Evolutionary conservation across 441 rosid species (phyloP).

Genomic region (Croton laevigatus): DNA sequence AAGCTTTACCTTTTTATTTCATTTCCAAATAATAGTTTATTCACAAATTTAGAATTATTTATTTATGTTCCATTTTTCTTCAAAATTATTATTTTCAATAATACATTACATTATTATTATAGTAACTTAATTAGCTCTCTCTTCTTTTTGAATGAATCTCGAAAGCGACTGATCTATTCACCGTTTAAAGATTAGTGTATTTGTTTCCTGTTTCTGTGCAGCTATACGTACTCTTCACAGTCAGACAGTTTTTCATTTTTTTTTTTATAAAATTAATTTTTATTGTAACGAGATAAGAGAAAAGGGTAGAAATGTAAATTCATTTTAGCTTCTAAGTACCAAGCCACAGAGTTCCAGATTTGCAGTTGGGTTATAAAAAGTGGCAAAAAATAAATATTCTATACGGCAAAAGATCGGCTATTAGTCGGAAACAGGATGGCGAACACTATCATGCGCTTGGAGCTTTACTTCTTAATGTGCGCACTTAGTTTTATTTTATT

Average conservation of each 20-base stretch:
- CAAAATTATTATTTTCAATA: not conserved
- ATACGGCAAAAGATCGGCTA: conserved; percentile 24
- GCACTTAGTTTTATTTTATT: conserved; percentile 1
- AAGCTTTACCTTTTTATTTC: not conserved
- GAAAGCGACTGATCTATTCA: conserved; percentile 45
- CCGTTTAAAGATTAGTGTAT: conserved; percentile 25
- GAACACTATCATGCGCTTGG: conserved; percentile 20
- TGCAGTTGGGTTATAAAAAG: not conserved
- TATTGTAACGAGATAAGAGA: not conserved
- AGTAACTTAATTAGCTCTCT: not conserved
- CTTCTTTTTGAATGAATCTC: conserved; percentile 11
- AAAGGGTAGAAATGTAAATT: conserved; percentile 3
- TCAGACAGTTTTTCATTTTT: no score
- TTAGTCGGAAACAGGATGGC: conserved; percentile 4
- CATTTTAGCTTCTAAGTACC: not conserved
- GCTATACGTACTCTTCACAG: not conserved
- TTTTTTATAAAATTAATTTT: not conserved
- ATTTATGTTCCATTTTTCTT: not conserved
- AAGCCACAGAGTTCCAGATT: not conserved
- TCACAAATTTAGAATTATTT: not conserved
- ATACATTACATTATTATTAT: no score
- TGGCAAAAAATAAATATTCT: not conserved
- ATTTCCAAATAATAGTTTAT: not conserved
- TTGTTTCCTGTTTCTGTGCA: conserved; percentile 27
- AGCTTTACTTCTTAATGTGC: conserved; percentile 20